phyloP scores from a whole-genome alignment of 768 basidiomycete genomes.

The Tricholomella constricta region DNA sequence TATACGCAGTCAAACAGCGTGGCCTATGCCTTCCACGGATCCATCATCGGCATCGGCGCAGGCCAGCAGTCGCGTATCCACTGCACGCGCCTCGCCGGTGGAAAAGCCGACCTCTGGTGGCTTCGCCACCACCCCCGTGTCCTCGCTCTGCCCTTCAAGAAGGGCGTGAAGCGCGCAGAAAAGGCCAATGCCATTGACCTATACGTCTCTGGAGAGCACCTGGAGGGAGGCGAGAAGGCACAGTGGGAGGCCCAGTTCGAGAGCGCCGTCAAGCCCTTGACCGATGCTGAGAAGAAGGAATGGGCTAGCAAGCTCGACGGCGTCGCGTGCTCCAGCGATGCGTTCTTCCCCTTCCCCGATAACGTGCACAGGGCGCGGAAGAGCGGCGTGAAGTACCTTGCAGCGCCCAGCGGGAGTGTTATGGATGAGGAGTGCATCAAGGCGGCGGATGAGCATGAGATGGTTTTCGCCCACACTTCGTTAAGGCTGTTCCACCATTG shows the following conservation, averaged over 20 bases:
- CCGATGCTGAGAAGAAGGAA: conserved; percentile 66
- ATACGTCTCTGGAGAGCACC: conserved; percentile 86
- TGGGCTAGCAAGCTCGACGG: conserved; percentile 78
- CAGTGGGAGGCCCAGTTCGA: conserved; percentile 95
- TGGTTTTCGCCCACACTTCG: conserved; percentile 90
- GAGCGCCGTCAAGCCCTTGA: conserved; percentile 63
- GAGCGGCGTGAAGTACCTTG: conserved; percentile 91
- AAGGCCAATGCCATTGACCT: conserved; percentile 98
- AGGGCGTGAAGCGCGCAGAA: conserved; percentile 95
- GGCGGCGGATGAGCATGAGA: conserved; percentile 90
- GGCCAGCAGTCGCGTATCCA: conserved; percentile 99
- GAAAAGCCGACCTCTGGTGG: conserved; percentile 99
- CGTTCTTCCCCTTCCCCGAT: conserved; percentile 99
- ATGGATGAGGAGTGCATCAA: conserved; percentile 98
- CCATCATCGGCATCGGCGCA: conserved; percentile 94
- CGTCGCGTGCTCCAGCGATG: conserved; percentile 94
- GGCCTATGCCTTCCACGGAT: conserved; percentile 89
- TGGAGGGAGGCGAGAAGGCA: conserved; percentile 85
- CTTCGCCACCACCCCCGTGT: conserved; percentile 95
- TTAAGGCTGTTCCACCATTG: conserved; percentile 91
- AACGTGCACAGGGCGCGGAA: conserved; percentile 92
- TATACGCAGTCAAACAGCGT: conserved; percentile 99
- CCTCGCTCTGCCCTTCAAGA: conserved; percentile 92
- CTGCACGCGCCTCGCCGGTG: conserved; percentile 96
- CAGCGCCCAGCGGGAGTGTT: conserved; percentile 90